Evolutionary conservation across 805 yeast genomes (phyloP).

Genomic region (Lipomyces starkeyi): DNA sequence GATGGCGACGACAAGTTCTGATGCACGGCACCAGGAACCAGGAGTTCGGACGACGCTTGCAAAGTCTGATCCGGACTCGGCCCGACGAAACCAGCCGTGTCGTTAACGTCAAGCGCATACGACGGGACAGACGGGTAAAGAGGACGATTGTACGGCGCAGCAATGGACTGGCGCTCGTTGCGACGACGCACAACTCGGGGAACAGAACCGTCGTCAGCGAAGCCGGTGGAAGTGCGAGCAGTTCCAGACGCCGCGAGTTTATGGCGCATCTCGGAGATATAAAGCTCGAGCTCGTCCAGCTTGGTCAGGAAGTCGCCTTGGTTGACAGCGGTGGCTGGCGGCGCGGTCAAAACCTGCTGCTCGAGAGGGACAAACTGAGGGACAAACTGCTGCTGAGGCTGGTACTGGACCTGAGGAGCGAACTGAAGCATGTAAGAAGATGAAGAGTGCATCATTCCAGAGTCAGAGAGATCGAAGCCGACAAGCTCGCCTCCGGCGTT

Average conservation of each 20-base stretch:
- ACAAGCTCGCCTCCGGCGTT: constrained; percentile 36
- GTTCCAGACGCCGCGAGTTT: constrained; percentile 17
- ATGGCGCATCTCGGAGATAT: constrained; percentile 36
- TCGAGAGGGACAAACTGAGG: neutral
- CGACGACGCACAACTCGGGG: constrained; percentile 36
- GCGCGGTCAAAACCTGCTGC: constrained; percentile 1
- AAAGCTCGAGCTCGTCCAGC: constrained; percentile 36
- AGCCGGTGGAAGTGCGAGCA: neutral
- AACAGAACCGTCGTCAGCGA: neutral
- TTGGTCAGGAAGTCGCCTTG: constrained; percentile 30
- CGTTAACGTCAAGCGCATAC: neutral
- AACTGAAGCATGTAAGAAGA: constrained; percentile 33
- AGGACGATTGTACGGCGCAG: constrained; percentile 27
- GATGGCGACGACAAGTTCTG: constrained; percentile 10
- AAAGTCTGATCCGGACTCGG: constrained; percentile 4
- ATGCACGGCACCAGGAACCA: constrained; percentile 5
- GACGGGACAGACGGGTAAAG: neutral
- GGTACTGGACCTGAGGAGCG: constrained; percentile 23
- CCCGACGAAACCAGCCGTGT: neutral
- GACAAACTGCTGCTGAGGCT: constrained; percentile 15
- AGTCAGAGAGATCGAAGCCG: constrained; percentile 33
- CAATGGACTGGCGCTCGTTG: constrained; percentile 26
- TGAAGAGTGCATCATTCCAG: constrained; percentile 20
- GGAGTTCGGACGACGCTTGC: neutral
- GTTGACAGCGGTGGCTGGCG: constrained; percentile 15